Base-by-base conservation (phyloP, 164 flowering plant genomes). In the Stephania cephalantha region DNA sequence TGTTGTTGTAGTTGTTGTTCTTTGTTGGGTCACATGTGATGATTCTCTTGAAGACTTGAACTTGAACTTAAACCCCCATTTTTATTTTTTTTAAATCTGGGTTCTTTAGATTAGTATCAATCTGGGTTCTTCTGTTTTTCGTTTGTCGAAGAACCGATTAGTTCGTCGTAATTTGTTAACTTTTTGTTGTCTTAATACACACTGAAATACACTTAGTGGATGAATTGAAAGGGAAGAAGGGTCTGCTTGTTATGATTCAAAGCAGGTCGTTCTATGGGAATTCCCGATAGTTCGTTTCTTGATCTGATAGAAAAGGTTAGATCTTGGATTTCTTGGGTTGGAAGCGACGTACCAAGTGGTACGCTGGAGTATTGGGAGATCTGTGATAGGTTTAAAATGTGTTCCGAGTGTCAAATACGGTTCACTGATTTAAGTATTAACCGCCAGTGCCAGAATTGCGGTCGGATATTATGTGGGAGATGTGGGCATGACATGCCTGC, bases 381-480 rank as follows among this genome's bases (percentile, higher is more conserved):
- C 9, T 45, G 55, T 30, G 82, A 71, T 68, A 72, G 79, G 80
- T 75, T 64, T 80, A 84, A 72, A 64, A 85, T 82, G 83, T 90
- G 92, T 80, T 79, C 84, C 69, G 87, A 82, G 69, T 91, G 97
- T 73, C 76, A 76, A 63, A 52, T 71, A 12, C 80, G 75, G 15
- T 73, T 82, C 50, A 63, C 77, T 0, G 85, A 79, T 48, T 75
- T 76, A 52, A 80, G 79, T 70, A 71, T 75, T 29, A 75, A 83
- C 74, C 85, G 84, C 78, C 77, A 69, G n/a, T 91, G 95, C 84
- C 84, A 79, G 70, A 82, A 87, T 53, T 95, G 97, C 76, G 89
- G 87, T 15, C 69, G 87, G 64, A 67, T 81, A 79, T 79, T 85
- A 71, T 91, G 97, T 79, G 84, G 71, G 69, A 86, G 82, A 11